phyloP scores from a whole-genome alignment of 106 monocot genomes.

The Narthecium ossifragum region DNA sequence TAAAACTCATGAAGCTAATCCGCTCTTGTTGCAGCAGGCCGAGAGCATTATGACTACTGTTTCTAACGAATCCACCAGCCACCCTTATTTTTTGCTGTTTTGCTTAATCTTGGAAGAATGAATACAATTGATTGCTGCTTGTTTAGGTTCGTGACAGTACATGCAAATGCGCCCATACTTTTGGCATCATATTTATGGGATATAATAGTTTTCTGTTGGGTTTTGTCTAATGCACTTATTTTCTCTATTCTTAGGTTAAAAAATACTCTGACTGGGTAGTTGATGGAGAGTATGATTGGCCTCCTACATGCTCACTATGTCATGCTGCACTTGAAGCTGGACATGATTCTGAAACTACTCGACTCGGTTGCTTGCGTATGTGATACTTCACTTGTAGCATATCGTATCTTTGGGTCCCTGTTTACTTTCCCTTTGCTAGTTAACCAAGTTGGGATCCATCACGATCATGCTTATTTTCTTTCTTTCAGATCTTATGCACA shows the following conservation, averaged over 20 bases:
- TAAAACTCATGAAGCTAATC: no score
- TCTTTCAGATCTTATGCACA: slow-evolving; percentile 77
- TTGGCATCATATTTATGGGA: no score
- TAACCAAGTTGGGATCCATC: no score
- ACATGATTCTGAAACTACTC: slow-evolving; percentile 56
- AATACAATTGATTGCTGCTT: no score
- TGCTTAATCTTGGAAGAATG: no score
- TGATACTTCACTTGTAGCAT: background rate
- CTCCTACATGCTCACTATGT: slow-evolving; percentile 65
- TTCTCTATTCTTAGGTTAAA: slow-evolving; percentile 38
- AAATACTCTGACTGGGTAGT: slow-evolving; percentile 98
- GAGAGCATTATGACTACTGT: no score
- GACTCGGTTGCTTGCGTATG: slow-evolving; percentile 97
- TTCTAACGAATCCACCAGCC: no score
- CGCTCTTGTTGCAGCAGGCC: no score
- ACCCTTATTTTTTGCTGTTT: no score
- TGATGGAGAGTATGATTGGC: slow-evolving; percentile 98
- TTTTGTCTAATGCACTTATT: background rate
- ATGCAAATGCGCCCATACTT: no score
- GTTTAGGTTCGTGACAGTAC: no score
- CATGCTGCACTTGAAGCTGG: slow-evolving; percentile 56
- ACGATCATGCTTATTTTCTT: background rate
- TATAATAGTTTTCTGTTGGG: no score
- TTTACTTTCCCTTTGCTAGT: background rate
- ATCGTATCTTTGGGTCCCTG: background rate